Conservation (phyloP, 75 land plant species). For the Picea glauca region DNA sequence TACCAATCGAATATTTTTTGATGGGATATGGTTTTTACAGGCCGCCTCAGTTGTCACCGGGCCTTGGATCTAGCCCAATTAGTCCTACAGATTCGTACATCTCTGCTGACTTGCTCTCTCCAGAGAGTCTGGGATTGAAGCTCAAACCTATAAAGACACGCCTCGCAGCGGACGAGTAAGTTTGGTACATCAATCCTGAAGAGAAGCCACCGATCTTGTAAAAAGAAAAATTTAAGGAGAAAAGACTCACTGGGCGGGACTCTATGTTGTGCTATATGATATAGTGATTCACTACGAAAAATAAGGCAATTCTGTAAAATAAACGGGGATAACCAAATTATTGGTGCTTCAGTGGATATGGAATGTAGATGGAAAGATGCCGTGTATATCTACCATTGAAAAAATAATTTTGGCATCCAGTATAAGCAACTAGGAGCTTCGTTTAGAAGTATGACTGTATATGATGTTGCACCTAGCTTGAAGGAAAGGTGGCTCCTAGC, state of each 20-base stretch:
- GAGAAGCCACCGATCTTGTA: not conserved
- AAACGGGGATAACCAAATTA: not conserved
- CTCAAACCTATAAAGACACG: constrained; percentile 71
- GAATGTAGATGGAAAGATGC: not conserved
- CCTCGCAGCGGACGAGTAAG: not conserved
- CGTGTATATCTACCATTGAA: not conserved
- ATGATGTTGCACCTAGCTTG: no score
- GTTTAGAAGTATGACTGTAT: no score
- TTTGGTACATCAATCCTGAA: no score
- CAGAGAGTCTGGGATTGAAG: constrained; percentile 68
- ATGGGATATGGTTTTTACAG: constrained; percentile 75
- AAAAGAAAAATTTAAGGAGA: not conserved
- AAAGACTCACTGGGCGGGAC: no score
- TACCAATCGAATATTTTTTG: constrained; percentile 80
- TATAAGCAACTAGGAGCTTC: not conserved
- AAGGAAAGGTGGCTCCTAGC: no score
- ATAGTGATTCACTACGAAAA: not conserved
- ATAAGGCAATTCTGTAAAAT: constrained; percentile 6
- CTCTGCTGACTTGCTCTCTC: constrained; percentile 66
- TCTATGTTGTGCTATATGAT: not conserved
- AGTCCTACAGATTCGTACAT: constrained; percentile 52
- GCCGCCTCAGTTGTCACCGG: constrained; percentile 5
- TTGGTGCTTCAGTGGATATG: no score
- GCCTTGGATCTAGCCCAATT: constrained; percentile 44
- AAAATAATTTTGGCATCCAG: constrained; percentile 9